Base-by-base conservation (phyloP, 2,329 filamentous ascomycete species). In the Verticillium albo-atrum region DNA sequence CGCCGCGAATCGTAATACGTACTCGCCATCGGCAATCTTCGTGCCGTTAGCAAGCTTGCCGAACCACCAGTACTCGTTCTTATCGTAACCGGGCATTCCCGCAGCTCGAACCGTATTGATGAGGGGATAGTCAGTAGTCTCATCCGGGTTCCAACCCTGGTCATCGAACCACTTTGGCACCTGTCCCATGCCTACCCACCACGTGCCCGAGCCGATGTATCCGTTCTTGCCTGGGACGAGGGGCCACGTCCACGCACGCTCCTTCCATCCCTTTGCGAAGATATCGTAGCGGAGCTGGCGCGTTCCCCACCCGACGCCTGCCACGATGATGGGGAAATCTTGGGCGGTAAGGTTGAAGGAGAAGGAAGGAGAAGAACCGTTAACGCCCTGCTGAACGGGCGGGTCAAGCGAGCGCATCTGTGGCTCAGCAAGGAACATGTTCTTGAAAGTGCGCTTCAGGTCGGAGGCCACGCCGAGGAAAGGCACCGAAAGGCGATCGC, bases 31-130 rank as follows among this genome's bases (percentile, higher is more conserved):
- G 5, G 68, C 66, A 55, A 78, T 77, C 58, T 72, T 71, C 2
- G 73, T 72, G 4, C 75, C 76, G 60, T 78, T 76, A n/a, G 75
- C 72, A 14, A 78, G 70, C 60, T 75, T 75, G 9, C 76, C 76
- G 26, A 78, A 76, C 76, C 76, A 79, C 71, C 73, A 78, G 58
- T 65, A 69, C 42, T 57, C 61, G 14, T 56, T 74, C 26, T 70
- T 64, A 3, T 72, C 71, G 58, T 74, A 75, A 50, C 71, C 72
- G 5, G 42, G 35, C 9, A 32, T 60, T 58, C 5, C 59, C 58
- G 47, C 63, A 66, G 42, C 67, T 68, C 26, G 56, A 47, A 9
- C 61, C 54, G 32, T 68, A 61, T 47, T 57, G 60, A 7, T 61
- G 54, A 6, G 71, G 69, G 58, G 67, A 70, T 3, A 62, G 54